These are phyloP conservation scores for Xanthoconium separans DNA, from an alignment of 1,284 basidiomycete genomes.

Conservation along the genomic window DNA sequence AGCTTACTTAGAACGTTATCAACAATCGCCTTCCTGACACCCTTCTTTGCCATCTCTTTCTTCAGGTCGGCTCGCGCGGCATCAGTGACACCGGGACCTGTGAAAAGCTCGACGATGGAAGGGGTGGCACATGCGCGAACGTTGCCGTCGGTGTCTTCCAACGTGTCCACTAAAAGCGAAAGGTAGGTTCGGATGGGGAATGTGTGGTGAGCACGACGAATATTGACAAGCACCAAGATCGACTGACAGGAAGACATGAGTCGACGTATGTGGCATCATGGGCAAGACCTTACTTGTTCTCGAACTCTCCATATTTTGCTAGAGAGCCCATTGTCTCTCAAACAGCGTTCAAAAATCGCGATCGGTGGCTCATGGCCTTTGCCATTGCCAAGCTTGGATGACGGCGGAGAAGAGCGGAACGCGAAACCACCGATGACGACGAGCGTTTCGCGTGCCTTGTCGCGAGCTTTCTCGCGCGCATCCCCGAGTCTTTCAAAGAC, in stretches of 20 bases:
- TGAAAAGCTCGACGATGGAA: constrained; percentile 83
- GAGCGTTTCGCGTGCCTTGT: constrained; percentile 74
- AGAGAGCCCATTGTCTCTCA: constrained; percentile 70
- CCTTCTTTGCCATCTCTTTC: constrained; percentile 83
- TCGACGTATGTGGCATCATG: background rate
- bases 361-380: constrained; percentile 78
- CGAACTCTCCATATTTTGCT: constrained; percentile 83
- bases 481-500: constrained; percentile 84
- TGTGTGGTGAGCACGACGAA: constrained; percentile 62
- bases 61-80: constrained; percentile 91
- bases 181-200: constrained; percentile 88
- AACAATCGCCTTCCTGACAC: constrained; percentile 83
- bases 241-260: constrained; percentile 41
- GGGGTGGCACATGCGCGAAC: constrained; percentile 85
- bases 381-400: constrained; percentile 52
- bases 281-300: constrained; percentile 63
- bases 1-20: constrained; percentile 68
- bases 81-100: constrained; percentile 76
- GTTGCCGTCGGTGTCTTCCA: constrained; percentile 89
- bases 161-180: constrained; percentile 73
- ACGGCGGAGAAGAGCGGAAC: constrained; percentile 52
- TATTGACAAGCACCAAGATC: constrained; percentile 63
- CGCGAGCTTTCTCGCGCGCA: constrained; percentile 65
- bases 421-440: constrained; percentile 71
- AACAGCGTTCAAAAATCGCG: constrained; percentile 71